Percentiles rank a stretch among this genome's conserved stretches.
Conservation (phyloP, 805 yeast species). For the Ogataea nakhonphanomensis region DNA sequence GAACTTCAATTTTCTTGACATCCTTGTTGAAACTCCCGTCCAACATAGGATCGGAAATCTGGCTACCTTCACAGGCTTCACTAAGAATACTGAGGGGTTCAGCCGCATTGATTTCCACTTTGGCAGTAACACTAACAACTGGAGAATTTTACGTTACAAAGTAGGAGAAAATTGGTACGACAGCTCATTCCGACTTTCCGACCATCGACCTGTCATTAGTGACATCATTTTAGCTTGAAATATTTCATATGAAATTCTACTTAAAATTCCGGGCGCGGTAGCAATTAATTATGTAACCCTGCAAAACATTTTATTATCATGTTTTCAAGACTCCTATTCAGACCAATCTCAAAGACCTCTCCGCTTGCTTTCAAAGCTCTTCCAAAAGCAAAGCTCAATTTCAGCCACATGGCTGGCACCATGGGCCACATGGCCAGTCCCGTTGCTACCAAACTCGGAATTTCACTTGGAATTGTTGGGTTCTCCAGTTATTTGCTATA, state of each 20-base stretch:
- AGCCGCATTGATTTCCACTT: constrained; percentile 41
- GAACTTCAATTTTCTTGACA: constrained; percentile 30
- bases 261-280: constrained; percentile 9
- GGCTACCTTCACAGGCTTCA: constrained; percentile 42
- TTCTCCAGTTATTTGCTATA: constrained; percentile 18
- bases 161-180: constrained; percentile 38
- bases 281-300: constrained; percentile 6
- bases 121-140: constrained; percentile 26
- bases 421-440: background rate
- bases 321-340: constrained; percentile 8
- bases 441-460: constrained; percentile 10
- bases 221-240: constrained; percentile 23
- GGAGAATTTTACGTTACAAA: constrained; percentile 28
- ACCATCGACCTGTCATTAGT: constrained; percentile 44
- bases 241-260: background rate
- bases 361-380: background rate
- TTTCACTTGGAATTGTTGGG: constrained; percentile 23
- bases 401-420: background rate
- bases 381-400: constrained; percentile 1
- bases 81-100: constrained; percentile 18
- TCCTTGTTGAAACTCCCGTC: constrained; percentile 23
- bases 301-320: constrained; percentile 3
- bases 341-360: background rate
- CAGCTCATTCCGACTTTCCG: constrained; percentile 37
- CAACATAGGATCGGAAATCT: constrained; percentile 33